phyloP scores from a whole-genome alignment of 345 rosid genomes.

The Psidium friedrichsthalianum region DNA sequence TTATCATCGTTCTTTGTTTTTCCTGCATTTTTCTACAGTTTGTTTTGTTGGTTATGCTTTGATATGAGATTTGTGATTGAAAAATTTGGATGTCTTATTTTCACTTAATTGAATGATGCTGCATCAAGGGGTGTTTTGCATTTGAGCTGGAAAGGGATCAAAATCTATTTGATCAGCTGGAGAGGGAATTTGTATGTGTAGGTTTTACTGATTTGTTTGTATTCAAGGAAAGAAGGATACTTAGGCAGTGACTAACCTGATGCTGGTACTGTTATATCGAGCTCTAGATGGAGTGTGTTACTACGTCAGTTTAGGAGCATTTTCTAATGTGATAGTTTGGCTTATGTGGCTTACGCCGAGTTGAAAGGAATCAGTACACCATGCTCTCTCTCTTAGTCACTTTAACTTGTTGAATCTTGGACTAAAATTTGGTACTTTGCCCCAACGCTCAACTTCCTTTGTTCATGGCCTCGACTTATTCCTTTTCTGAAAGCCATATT shows the following conservation, averaged over 20 bases:
- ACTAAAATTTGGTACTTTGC: background rate
- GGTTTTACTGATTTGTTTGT: background rate
- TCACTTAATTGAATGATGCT: background rate
- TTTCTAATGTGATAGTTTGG: background rate
- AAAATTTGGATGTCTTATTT: background rate
- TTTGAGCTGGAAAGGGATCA: background rate
- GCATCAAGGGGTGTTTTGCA: background rate
- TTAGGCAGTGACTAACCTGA: background rate
- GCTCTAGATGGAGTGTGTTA: background rate
- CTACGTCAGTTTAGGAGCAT: background rate
- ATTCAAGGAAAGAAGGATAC: background rate
- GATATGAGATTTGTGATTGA: background rate
- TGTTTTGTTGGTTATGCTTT: background rate
- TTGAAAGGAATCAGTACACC: background rate
- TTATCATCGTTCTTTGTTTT: slow-evolving; percentile 4
- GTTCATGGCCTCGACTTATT: background rate
- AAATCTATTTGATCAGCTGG: background rate
- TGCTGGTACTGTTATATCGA: background rate
- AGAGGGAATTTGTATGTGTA: background rate
- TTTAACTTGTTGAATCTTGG: background rate
- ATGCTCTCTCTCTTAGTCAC: background rate
- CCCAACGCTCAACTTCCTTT: background rate
- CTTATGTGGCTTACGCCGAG: background rate
- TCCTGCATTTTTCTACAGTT: background rate
- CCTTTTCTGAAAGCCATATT: background rate